Evolutionary conservation across 345 rosid species (phyloP), one percentile per base, ranked within the genome.

Genomic region (Cardamine occulta): DNA sequence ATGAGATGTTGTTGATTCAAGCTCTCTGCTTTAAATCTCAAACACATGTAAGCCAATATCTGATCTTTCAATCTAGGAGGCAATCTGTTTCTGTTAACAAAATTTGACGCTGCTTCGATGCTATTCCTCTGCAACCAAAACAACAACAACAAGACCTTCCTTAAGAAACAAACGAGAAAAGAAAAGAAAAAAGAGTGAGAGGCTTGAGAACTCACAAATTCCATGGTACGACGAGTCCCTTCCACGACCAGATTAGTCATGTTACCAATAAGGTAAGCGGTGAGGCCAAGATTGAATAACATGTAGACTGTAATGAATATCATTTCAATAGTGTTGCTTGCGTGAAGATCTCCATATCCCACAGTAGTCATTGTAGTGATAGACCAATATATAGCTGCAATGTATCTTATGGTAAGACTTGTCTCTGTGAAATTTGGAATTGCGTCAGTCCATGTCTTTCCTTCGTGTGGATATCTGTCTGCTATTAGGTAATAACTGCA

Each of bases 161-260:
- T 1, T 77, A 47, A 35, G 73, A n/a, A 51, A 76, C 48, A 67
- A 61, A 61, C 54, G 32, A 69, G 15, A 13, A 24, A 24, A 59
- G 58, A 5, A 65, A 3, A 13, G 0, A 44, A 7, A 4, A 12
- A 37, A 42, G 49, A 40, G 55, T 40, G 37, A 31, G 59, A 18
- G 39, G 39, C 9, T 31, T 52, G 18, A 37, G 0, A 9, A 83
- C 93, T 79, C 58, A 93, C 98, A 59, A 94, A 94, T 79, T 94
- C 96, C 98, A 94, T 94, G 74, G 98, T 94, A 23, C 96, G 93
- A 6, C 93, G 88, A 58, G 98, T 94, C 42, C 98, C 98, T 84
- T 94, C 96, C 18, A 94, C 98, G 39, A 91, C 96, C 1, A 91
- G 83, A 66, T 94, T 94, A 60, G 97, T 94, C 96, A 94, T 94